Conservation (phyloP, 2,329 filamentous ascomycete species). For the Neonectria punicea region DNA sequence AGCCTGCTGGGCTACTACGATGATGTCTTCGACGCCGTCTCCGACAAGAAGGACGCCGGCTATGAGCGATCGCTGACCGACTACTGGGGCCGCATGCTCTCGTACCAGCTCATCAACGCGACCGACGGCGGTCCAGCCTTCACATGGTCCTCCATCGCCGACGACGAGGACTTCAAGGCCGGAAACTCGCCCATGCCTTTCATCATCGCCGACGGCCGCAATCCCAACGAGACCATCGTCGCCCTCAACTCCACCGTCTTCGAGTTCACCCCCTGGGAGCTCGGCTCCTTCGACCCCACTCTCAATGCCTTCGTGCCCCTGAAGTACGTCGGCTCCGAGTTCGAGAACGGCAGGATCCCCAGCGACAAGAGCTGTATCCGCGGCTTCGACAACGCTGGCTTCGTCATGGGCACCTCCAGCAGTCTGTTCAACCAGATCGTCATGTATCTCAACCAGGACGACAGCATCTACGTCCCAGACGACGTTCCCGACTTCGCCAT, state of each 20-base stretch:
- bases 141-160: constrained; percentile 79
- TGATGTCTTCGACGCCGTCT: constrained; percentile 49
- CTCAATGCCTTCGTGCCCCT: constrained; percentile 69
- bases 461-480: constrained; percentile 61
- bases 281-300: constrained; percentile 71
- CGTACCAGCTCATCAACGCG: constrained; percentile 85
- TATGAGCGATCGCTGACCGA: constrained; percentile 79
- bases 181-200: constrained; percentile 61
- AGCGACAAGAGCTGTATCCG: constrained; percentile 58
- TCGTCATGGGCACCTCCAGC: constrained; percentile 84
- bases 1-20: constrained; percentile 53
- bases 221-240: constrained; percentile 56
- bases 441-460: constrained; percentile 71
- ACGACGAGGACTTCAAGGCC: constrained; percentile 54
- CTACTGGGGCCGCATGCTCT: constrained; percentile 88
- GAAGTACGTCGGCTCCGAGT: constrained; percentile 68
- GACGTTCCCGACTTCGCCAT: constrained; percentile 54
- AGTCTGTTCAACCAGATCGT: constrained; percentile 79
- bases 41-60: constrained; percentile 52
- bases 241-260: constrained; percentile 69
- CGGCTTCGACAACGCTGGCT: constrained; percentile 84
- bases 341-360: constrained; percentile 60
- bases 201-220: constrained; percentile 60
- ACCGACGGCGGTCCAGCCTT: constrained; percentile 77
- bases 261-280: constrained; percentile 74